A percentile compares a stretch with the other conserved stretches of the same genome.
Evolutionary conservation across 345 rosid genomes (phyloP).

Genomic region (Euphorbia lathyris): DNA sequence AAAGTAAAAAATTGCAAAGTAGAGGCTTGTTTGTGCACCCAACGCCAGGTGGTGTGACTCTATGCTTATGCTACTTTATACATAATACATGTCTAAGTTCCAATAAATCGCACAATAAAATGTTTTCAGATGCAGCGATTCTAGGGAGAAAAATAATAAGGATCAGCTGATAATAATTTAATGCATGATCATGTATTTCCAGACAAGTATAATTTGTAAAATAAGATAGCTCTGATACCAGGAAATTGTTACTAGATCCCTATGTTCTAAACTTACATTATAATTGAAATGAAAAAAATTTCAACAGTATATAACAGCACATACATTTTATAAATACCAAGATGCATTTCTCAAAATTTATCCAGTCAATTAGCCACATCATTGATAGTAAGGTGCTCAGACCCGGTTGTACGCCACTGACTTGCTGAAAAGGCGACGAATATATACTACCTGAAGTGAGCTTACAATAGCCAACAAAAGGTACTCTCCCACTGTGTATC

Average conservation of each 20-base stretch:
- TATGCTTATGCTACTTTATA: too few species aligned
- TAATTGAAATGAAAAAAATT: neutral
- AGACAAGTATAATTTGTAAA: neutral
- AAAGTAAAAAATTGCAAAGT: too few species aligned
- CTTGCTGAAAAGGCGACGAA: slow-evolving; percentile 95
- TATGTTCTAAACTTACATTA: slow-evolving; percentile 6
- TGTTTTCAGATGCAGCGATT: too few species aligned
- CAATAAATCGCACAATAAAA: too few species aligned
- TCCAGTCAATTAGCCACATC: slow-evolving; percentile 11
- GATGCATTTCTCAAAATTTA: slow-evolving; percentile 6
- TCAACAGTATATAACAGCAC: slow-evolving; percentile 13
- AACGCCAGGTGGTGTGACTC: too few species aligned
- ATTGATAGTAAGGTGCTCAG: slow-evolving; percentile 29
- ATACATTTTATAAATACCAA: neutral
- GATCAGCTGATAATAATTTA: neutral
- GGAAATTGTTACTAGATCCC: neutral
- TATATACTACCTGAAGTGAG: slow-evolving; percentile 68
- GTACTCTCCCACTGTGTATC: slow-evolving; percentile 81
- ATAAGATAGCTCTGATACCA: neutral
- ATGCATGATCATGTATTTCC: neutral
- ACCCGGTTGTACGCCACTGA: slow-evolving; percentile 87
- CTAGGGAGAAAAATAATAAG: too few species aligned
- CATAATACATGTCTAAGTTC: too few species aligned
- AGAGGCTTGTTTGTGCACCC: too few species aligned
- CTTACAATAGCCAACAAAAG: slow-evolving; percentile 63